Evolutionary conservation across 106 monocot genomes (phyloP).

Genomic region (Acanthochlamys bracteata): DNA sequence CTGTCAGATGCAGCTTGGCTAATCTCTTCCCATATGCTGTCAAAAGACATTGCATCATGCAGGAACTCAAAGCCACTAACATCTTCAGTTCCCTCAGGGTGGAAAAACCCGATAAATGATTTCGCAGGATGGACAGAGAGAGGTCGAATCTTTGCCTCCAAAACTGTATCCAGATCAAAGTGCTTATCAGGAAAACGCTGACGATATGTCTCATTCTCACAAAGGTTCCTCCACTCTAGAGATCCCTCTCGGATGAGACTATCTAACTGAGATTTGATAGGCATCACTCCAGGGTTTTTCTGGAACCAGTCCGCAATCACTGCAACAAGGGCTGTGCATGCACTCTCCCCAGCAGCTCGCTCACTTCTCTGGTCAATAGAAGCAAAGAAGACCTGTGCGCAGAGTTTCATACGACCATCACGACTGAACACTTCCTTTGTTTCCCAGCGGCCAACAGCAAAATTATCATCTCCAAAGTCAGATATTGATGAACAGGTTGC

Average conservation of each 20-base stretch:
- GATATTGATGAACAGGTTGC: constrained; percentile 23
- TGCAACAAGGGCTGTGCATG: constrained; percentile 85
- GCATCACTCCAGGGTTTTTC: constrained; percentile 29
- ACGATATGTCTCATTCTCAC: constrained; percentile 32
- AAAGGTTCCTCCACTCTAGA: constrained; percentile 72
- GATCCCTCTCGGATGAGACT: constrained; percentile 77
- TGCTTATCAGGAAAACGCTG: constrained; percentile 69
- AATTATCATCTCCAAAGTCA: constrained; percentile 70
- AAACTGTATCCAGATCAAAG: constrained; percentile 87
- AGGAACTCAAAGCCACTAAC: constrained; percentile 49
- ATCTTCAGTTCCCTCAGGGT: constrained; percentile 46
- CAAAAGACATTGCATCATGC: constrained; percentile 77
- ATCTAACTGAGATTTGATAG: constrained; percentile 75
- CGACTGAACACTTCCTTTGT: constrained; percentile 47
- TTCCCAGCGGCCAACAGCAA: constrained; percentile 74
- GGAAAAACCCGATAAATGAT: constrained; percentile 89
- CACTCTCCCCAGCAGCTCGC: constrained; percentile 78
- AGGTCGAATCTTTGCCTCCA: constrained; percentile 61
- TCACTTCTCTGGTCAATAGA: constrained; percentile 88
- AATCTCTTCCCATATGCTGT: constrained; percentile 83
- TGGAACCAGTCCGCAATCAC: constrained; percentile 81
- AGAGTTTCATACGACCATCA: constrained; percentile 62
- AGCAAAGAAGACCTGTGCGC: constrained; percentile 65
- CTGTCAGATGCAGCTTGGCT: constrained; percentile 15
- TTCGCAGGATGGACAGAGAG: constrained; percentile 41